Percentiles rank a stretch among this genome's conserved stretches.
phyloP scores from a whole-genome alignment of 306 rosid species.

The Prunus kanzakura region DNA sequence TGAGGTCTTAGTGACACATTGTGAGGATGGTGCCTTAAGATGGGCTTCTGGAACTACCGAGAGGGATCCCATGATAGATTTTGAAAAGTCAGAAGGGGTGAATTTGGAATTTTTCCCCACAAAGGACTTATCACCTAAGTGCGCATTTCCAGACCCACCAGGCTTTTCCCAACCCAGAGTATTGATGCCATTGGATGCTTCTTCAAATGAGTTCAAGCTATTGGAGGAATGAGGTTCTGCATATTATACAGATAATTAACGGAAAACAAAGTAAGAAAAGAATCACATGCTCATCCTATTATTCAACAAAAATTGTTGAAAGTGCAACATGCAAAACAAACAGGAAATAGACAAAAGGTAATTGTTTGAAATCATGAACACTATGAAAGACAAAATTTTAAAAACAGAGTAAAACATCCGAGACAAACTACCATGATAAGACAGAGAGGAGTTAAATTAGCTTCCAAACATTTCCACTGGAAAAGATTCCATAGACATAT shows the following conservation, averaged over 20 bases:
- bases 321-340: neutral
- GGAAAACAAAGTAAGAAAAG: neutral
- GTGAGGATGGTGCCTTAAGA: conserved; percentile 26
- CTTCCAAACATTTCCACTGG: neutral
- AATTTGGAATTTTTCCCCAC: conserved; percentile 28
- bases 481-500: neutral
- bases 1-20: conserved; percentile 30
- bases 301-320: neutral
- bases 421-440: neutral
- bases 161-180: conserved; percentile 33
- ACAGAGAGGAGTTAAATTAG: neutral
- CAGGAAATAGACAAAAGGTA: neutral
- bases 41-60: conserved; percentile 37
- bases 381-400: neutral
- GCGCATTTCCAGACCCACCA: conserved; percentile 22
- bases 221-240: conserved; percentile 45
- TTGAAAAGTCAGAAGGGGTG: conserved; percentile 33
- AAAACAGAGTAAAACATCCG: neutral
- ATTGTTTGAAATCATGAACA: neutral
- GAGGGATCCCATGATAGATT: conserved; percentile 35
- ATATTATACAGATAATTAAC: neutral
- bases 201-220: conserved; percentile 31
- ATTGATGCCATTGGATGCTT: conserved; percentile 26
- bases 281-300: conserved; percentile 1
- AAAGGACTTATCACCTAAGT: conserved; percentile 35